Evolutionary conservation across 2,329 filamentous ascomycete genomes (phyloP), one percentile per base, ranked within the genome.

Genomic region (Colletotrichum euphorbiae): DNA sequence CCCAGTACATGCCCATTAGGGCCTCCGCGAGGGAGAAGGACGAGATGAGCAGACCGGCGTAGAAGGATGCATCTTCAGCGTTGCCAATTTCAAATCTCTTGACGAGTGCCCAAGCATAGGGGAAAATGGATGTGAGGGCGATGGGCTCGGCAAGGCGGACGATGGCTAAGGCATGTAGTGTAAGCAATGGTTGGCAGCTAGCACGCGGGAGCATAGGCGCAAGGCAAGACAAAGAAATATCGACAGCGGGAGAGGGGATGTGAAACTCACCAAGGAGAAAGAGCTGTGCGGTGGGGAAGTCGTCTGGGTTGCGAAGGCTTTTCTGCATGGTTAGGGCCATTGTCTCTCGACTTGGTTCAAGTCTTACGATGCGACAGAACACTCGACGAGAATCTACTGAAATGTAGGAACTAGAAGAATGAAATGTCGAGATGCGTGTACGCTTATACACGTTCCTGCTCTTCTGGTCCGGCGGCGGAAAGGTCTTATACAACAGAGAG

Each of bases 61-160:
- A 97, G 81, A 93, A 95, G 42, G 90, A 97, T 69, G 93, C 92
- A 88, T 94, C 88, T 80, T 87, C 83, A 72, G 89, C 87, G 73
- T 88, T 85, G 70, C 91, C 92, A 73, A 94, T 85, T 45, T 92
- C 76, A 79, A 93, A 93, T 73, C 89, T 85, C 79, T 92, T 92
- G 72, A 95, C 90, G 73, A 95, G 89, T 69, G 91, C 87, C 91
- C 92, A 97, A 69, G 93, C 93, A 79, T 97, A 98, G 19, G 94
- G 94, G 74, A 95, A 97, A 79, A 97, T 96, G 75, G 93, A 96
- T 1, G 94, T 97, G 71, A 98, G 87, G 57, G 94, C 94, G 74
- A 98, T 95, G 21, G 94, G 94, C 80, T 98, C 94, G 60, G 94
- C 93, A 72, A 98, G 89, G 71, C 94, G 93, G 76, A 97, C 94